Evolutionary conservation across 179 eudicot genomes (phyloP), one percentile per base, ranked within the genome.

Genomic region (Actinidia chinensis): DNA sequence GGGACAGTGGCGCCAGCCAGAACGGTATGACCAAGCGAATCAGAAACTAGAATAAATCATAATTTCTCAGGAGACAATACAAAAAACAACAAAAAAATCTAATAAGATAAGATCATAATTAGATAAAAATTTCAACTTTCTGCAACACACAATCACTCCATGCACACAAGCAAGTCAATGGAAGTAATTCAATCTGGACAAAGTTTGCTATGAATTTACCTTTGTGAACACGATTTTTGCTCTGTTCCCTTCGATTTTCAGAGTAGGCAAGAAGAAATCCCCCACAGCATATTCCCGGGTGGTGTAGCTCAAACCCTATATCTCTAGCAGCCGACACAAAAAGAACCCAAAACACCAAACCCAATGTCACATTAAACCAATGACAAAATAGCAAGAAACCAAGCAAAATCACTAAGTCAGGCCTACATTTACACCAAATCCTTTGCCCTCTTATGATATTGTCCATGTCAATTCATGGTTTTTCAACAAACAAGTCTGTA

Each of bases 191-290:
- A 14, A 52, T 3, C 50, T 23, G 50, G 68, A 46, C 13, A 50
- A 43, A 3, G 64, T 71, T 40, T 25, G 50, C 28, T 81, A 36
- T 48, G 23, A 58, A 67, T 70, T 51, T 81, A 96, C 99, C 99
- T 94, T 94, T 50, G 97, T 86, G 78, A 96, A 94, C 51, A 92
- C 93, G 60, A 79, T 88, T 75, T n/a, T 91, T 94, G 95, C 99
- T 92, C 77, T 91, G 93, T 64, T 90, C 94, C 91, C 98, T 90
- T 80, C 99, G 76, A 71, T 78, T 81, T 44, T 81, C 89, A 1
- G 93, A 90, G 92, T 94, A 33, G 99, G 98, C 93, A 96, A 83
- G 86, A 91, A 96, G 79, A 94, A 91, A 97, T 94, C 94, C 66
- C 99, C 99, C 58, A 96, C 97, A 23, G 99, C 99, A 74, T 96